These are phyloP conservation scores for Pseudocercospora vitis DNA, from an alignment of 2,329 filamentous ascomycete species.

Conservation along the genomic window DNA sequence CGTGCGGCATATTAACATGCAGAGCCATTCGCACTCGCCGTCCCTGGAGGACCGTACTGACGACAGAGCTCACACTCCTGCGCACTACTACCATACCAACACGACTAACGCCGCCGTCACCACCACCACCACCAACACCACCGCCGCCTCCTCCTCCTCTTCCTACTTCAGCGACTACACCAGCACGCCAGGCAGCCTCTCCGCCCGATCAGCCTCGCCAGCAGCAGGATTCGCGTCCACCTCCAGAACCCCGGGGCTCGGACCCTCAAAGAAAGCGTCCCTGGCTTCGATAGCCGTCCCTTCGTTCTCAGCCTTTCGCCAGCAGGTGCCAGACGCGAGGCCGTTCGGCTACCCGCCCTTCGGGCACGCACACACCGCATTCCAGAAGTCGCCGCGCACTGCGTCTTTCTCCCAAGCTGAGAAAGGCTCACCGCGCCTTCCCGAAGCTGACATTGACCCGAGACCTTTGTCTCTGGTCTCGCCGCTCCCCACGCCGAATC, in stretches of 20 bases:
- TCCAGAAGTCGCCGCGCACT: conserved; percentile 50
- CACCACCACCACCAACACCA: conserved; percentile 3
- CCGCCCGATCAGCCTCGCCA: conserved; percentile 17
- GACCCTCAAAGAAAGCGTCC: conserved; percentile 13
- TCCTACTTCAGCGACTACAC: conserved; percentile 11
- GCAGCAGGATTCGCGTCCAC: not conserved
- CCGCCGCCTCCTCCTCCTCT: conserved; percentile 1
- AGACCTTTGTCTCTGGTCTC: conserved; percentile 38
- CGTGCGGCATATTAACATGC: not conserved
- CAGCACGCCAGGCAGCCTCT: conserved; percentile 13
- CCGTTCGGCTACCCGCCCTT: conserved; percentile 4
- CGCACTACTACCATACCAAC: too few relatives aligned
- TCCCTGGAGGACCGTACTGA: too few relatives aligned
- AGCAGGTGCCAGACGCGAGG: conserved; percentile 33
- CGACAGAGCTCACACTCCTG: not conserved
- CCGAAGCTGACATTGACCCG: conserved; percentile 19
- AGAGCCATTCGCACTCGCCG: not conserved
- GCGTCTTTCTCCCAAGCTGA: conserved; percentile 44
- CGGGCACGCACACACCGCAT: conserved; percentile 42
- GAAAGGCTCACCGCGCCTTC: conserved; percentile 44
- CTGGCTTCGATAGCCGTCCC: conserved; percentile 33
- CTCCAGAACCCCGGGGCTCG: not conserved
- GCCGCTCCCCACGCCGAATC: conserved; percentile 24
- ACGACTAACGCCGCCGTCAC: too few relatives aligned
- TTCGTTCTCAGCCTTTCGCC: conserved; percentile 48